These are phyloP conservation scores for Penicillium sp. DNA, from an alignment of 2,329 filamentous ascomycete species.

Conservation along the genomic window DNA sequence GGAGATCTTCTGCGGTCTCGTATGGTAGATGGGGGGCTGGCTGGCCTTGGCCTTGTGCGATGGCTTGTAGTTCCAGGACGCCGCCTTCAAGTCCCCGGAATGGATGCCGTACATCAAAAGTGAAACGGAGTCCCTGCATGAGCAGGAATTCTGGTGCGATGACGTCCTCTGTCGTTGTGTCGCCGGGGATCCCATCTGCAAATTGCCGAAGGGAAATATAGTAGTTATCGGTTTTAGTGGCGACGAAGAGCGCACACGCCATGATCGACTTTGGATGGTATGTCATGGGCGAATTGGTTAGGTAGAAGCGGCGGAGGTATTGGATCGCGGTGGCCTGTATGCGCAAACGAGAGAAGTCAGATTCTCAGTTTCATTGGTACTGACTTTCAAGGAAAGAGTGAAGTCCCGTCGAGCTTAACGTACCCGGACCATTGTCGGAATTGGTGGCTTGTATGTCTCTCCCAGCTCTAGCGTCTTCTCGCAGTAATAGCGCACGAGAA, in stretches of 20 bases:
- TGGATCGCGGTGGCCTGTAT: conserved; percentile 73
- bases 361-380: neutral
- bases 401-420: conserved; percentile 9
- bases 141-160: conserved; percentile 89
- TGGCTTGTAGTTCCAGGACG: conserved; percentile 73
- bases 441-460: conserved; percentile 55
- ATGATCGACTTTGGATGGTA: conserved; percentile 89
- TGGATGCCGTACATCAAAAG: conserved; percentile 88
- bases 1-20: conserved; percentile 31
- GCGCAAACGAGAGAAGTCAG: neutral
- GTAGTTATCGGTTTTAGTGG: conserved; percentile 85
- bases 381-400: neutral
- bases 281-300: conserved; percentile 93
- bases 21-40: conserved; percentile 27
- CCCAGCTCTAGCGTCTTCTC: conserved; percentile 57
- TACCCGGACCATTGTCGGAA: conserved; percentile 61
- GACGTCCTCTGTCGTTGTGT: conserved; percentile 74
- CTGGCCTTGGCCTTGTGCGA: conserved; percentile 58
- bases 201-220: conserved; percentile 68
- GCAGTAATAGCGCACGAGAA: conserved; percentile 77
- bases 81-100: conserved; percentile 84
- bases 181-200: conserved; percentile 65
- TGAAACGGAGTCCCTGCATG: conserved; percentile 87
- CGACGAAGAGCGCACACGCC: conserved; percentile 87
- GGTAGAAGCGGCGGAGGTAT: conserved; percentile 91